These are phyloP conservation scores for Neoascochyta sp. DNA, from an alignment of 2,329 filamentous ascomycete species.

Conservation along the genomic window DNA sequence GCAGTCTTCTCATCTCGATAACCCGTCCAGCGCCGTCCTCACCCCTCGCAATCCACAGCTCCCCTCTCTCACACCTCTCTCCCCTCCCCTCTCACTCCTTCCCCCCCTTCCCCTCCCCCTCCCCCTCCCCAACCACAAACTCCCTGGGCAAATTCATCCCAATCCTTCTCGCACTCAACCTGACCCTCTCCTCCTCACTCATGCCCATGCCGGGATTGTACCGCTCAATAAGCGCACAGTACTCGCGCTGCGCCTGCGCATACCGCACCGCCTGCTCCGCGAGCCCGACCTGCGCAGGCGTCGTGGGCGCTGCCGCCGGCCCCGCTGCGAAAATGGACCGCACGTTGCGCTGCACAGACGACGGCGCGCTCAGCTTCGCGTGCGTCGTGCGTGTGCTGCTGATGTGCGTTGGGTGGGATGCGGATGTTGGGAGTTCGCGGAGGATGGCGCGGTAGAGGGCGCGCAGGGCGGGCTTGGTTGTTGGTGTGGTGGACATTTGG, in stretches of 20 bases:
- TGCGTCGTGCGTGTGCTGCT: conserved; percentile 22
- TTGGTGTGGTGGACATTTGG: conserved; percentile 1
- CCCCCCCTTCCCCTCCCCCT: conserved; percentile 1
- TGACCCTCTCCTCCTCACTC: conserved; percentile 77
- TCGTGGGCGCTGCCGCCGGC: conserved; percentile 3
- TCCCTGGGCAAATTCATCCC: conserved; percentile 83
- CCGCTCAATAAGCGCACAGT: conserved; percentile 75
- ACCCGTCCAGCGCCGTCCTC: not conserved
- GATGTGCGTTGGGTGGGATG: conserved; percentile 44
- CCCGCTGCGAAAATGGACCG: conserved; percentile 58
- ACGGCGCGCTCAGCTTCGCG: conserved; percentile 52
- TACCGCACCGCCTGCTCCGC: conserved; percentile 80
- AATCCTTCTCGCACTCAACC: conserved; percentile 79
- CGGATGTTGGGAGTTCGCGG: conserved; percentile 77
- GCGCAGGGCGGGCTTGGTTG: conserved; percentile 50
- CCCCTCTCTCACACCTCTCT: not conserved
- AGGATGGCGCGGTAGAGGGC: conserved; percentile 84
- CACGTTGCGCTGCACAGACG: conserved; percentile 67
- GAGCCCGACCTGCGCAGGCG: conserved; percentile 41
- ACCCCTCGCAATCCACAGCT: not conserved
- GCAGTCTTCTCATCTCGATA: too few relatives aligned
- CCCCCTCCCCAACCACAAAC: conserved; percentile 32
- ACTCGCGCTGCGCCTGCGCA: conserved; percentile 78
- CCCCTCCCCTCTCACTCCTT: too few relatives aligned
- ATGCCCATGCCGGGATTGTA: conserved; percentile 93